Base-by-base conservation (phyloP, 2,329 filamentous ascomycete species). In the Orbilia brochopaga region DNA sequence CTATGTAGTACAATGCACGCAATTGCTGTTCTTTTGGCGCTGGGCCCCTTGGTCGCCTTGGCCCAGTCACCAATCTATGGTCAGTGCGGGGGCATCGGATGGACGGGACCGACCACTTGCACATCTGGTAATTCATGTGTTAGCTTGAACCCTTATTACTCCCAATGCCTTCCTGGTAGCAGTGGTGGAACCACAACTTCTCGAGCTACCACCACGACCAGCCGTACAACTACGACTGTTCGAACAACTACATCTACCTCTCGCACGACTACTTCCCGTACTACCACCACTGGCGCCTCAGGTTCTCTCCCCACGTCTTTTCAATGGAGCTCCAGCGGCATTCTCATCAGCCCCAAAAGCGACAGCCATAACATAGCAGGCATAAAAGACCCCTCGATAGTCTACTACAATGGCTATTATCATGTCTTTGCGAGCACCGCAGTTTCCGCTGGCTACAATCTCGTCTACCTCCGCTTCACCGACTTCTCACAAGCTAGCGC, bases 391-490 rank as follows among this genome's bases (percentile, higher is more conserved):
- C 79, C 78, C 8, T 79, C 78, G 0, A 76, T 80, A 27, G 65
- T 79, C 70, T 73, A 75, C 44, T 60, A 75, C 56, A 74, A 88
- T 53, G 76, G 77, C 60, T 77, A 75, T 10, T 81, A 81, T 73
- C 80, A 81, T 69, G 79, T 81, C 51, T 81, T 81, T 58, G 80
- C 79, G 52, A 80, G 78, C 69, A 80, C 79, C 1, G 79, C 79
- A 7, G 70, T 77, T 32, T 74, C 75, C 4, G 70, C 74, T 1
- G 79, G 80, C 2, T 81, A 81, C 77, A 80, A 77, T 72, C 73
- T 81, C 1, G 76, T 80, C 17, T 81, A 81, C 75, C 76, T 81
- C 74, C 80, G 77, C 76, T 81, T 81, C 75, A 79, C 79, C 54
- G 76, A 78, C 69, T 79, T 80, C 59, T 55, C 58, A 17, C 30